Base-by-base conservation (phyloP, 1,284 basidiomycete species). In the Termitomyces sp. region DNA sequence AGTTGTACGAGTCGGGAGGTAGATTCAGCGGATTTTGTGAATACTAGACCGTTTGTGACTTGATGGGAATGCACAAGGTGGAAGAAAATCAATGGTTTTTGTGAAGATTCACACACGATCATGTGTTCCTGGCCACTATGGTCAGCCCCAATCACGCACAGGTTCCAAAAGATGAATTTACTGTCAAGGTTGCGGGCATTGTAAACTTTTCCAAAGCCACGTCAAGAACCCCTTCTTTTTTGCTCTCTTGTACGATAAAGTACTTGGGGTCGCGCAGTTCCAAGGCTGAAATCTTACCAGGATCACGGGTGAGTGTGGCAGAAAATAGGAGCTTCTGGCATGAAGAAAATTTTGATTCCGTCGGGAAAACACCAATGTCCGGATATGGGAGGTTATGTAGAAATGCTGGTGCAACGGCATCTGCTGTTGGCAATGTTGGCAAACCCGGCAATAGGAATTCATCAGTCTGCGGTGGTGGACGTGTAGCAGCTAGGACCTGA, bases 261-360 rank as follows among this genome's bases (percentile, higher is more conserved):
- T 97, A 99, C 64, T 90, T 88, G 0, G 96, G 91, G 54, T 90
- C 73, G 50, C 83, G 75, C 21, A 99, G 75, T 31, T 87, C 82
- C 28, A 99, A 77, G 0, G 92, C 84, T 1, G 88, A 85, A 45
- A 99, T 88, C 67, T 94, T 96, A 24, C 90, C 86, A 0, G 97
- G 96, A 71, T 99, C 95, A 6, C 90, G 83, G 0, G 94, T 98
- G 21, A 99, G 79, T 0, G 97, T 99, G 0, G 97, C 97, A 1
- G 95, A 98, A 73, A 99, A 98, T 3, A 99, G 78, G 6, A 99
- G 78, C 67, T 98, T 99, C 68, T 98, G 96, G 61, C 95, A 96
- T 50, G 92, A 87, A 5, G 76, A 68, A 43, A 74, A 70, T 61
- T 74, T 81, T 45, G 64, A 68, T 64, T 90, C 86, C 52, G 79